Base-by-base conservation (phyloP, 2,329 filamentous ascomycete species). In the Claviceps capensis region DNA sequence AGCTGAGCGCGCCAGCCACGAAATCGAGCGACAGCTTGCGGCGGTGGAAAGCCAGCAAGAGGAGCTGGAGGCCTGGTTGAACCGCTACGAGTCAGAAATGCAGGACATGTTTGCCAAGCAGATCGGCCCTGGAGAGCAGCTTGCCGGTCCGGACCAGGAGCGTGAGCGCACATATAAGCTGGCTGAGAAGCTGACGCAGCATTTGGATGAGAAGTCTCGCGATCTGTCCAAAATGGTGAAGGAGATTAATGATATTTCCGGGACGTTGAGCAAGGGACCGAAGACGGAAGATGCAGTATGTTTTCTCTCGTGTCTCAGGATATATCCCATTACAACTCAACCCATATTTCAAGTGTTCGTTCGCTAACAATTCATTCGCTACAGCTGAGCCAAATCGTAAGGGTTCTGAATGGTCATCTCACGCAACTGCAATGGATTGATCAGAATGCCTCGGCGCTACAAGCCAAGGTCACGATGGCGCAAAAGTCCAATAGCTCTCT, bases 151-250 rank as follows among this genome's bases (percentile, higher is more conserved):
- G 3, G 94, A 98, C 64, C 88, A 94, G 68, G 93, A 98, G 72
- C 83, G 93, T 47, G 93, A 98, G 75, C 80, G 86, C 65, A 97
- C 91, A 58, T 96, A 97, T 73, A 94, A 95, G 76, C 74, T 94
- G 50, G 93, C 93, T 1, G 93, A 98, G 75, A 93, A 88, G 68
- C 77, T 96, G 57, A 88, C 88, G 11, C 88, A 95, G 64, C 82
- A 88, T 58, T 75, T 98, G 57, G 90, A 95, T 53, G 89, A 95
- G 60, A 94, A 97, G 81, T 89, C 88, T 63, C 87, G 88, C 65
- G 89, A 95, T 64, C 75, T 98, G 56, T 83, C 82, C 47, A 91
- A 88, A 70, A 97, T 98, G 89, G 95, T 98, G 60, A 90, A 95
- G 65, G 93, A 97, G 69, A 95, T 98, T 65, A 98, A 98, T 65